Evolutionary conservation across 257 asterid species (phyloP), one percentile per base, ranked within the genome.

Genomic region (Nicotiana otophora): DNA sequence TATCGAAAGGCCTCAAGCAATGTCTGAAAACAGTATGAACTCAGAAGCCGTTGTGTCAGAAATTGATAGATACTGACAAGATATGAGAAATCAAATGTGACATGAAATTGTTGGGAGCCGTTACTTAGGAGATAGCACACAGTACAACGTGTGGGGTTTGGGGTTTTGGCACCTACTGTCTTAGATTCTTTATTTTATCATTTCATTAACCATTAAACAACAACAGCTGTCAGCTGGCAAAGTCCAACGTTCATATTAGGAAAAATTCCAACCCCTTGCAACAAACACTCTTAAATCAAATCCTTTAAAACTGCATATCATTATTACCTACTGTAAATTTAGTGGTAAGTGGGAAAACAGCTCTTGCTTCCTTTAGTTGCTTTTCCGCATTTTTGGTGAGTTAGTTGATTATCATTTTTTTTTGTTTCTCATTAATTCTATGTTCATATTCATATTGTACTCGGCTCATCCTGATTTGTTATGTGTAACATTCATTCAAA

Each of bases 201-300:
- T 72, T 12, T 72, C 39, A 46, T 46, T 42, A 12, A 3, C 61
- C 15, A 23, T 23, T 72, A 58, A 78, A 60, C 39, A 60, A 20
- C 82, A 60, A 15, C 60, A 60, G 82, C 82, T 78, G 82, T 34
- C 31, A 60, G 72, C 82, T 78, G 82, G 57, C 31, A 78, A 78
- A 60, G 82, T 78, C 82, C 15, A 78, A 78, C 82, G 82, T 78
- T 78, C 82, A 78, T 58, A 78, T 78, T 78, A 36, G 34, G 33
- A n/a, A 15, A 17, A 78, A 33, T 5, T 2, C 26, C 63, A 57
- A 70, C n/a, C n/a, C 55, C 17, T 51, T 51, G 0, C 57, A 53
- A 11, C 57, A 42, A 42, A 42, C 48, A 11, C 57, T n/a, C 14
- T 39, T 10, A 69, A 39, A 70, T 5, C 6, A 70, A 20, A 42